These are phyloP conservation scores for Pseudopyricularia javanii DNA, from an alignment of 2,329 filamentous ascomycete genomes.

Conservation along the genomic window DNA sequence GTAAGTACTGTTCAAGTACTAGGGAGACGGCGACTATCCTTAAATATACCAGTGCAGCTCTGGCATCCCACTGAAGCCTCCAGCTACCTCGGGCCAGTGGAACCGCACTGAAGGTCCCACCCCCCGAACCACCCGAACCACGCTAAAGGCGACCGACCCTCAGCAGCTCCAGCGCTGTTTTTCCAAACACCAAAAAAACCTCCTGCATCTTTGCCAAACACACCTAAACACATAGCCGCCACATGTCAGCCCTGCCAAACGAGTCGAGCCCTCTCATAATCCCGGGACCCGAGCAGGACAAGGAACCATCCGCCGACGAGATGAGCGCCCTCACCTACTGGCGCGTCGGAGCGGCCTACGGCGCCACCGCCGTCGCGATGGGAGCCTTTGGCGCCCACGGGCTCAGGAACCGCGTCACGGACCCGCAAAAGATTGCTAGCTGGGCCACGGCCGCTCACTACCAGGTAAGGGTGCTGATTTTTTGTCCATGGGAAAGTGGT, in stretches of 20 bases:
- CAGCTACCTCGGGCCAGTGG: too few species aligned
- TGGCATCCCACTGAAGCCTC: too few species aligned
- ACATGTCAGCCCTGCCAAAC: background rate
- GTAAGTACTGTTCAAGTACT: too few species aligned
- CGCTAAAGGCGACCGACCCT: background rate
- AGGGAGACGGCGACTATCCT: too few species aligned
- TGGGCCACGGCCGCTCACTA: conserved; percentile 57
- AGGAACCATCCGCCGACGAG: background rate
- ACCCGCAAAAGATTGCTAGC: conserved; percentile 44
- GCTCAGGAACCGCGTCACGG: conserved; percentile 46
- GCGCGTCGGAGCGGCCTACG: conserved; percentile 50
- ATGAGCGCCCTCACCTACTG: conserved; percentile 32
- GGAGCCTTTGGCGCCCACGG: conserved; percentile 60
- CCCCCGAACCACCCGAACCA: background rate
- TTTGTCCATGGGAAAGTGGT: too few species aligned
- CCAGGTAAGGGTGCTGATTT: too few species aligned
- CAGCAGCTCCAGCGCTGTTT: background rate
- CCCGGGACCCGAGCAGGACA: background rate
- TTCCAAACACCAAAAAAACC: too few species aligned
- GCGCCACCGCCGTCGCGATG: conserved; percentile 46
- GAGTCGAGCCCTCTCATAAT: conserved; percentile 1
- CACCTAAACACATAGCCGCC: background rate
- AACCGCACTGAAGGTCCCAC: too few species aligned
- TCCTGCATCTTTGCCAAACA: too few species aligned
- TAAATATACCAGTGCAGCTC: too few species aligned